These are phyloP conservation scores for Schoenoplectus triqueter DNA, from an alignment of 202 grass and related monocot genomes.

Conservation along the genomic window DNA sequence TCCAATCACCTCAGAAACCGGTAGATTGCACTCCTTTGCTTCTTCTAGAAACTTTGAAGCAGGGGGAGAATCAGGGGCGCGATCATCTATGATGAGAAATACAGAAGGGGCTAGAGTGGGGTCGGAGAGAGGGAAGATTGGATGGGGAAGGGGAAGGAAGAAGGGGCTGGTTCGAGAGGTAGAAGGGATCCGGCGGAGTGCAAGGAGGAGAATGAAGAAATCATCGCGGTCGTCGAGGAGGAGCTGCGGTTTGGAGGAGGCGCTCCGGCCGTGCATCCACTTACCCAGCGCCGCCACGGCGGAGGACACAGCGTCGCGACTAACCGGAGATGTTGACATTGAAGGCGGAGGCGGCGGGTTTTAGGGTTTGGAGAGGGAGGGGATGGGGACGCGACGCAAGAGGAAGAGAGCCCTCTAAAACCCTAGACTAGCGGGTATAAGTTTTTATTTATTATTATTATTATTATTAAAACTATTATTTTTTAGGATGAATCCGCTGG, in stretches of 20 bases:
- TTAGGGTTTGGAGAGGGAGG: slow-evolving; percentile 33
- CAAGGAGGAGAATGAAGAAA: slow-evolving; percentile 64
- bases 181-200: slow-evolving; percentile 60
- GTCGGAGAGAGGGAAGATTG: slow-evolving; percentile 38
- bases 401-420: neutral
- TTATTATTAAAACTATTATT: no score
- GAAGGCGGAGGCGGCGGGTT: neutral
- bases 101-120: slow-evolving; percentile 42
- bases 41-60: slow-evolving; percentile 44
- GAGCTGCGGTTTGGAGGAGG: slow-evolving; percentile 45
- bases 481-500: no score
- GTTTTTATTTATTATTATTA: no score
- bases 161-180: slow-evolving; percentile 41
- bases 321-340: slow-evolving; percentile 31
- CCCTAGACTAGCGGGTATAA: neutral
- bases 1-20: slow-evolving; percentile 60
- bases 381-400: neutral
- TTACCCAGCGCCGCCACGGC: slow-evolving; percentile 58
- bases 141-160: slow-evolving; percentile 62
- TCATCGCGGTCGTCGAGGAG: slow-evolving; percentile 78
- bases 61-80: slow-evolving; percentile 42
- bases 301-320: slow-evolving; percentile 42
- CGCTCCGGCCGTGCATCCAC: slow-evolving; percentile 60
- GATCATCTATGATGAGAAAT: slow-evolving; percentile 72
- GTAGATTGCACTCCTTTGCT: slow-evolving; percentile 50